Evolutionary conservation across 129 eudicot genomes (phyloP).

Genomic region (Centaurea solstitialis): DNA sequence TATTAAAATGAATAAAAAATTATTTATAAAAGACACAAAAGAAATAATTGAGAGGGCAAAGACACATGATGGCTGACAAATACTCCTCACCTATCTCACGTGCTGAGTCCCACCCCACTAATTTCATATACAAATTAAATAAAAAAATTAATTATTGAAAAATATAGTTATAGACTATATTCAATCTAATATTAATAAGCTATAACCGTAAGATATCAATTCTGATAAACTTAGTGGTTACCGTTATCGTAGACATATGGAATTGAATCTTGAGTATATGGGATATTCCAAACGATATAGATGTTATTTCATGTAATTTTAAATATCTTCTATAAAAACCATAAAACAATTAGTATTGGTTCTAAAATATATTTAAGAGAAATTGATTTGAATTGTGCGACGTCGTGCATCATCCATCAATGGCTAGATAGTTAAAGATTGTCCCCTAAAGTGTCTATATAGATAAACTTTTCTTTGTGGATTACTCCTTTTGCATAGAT

Average conservation of each 20-base stretch:
- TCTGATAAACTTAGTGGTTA: no score
- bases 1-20: background rate
- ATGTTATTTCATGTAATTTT: background rate
- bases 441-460: background rate
- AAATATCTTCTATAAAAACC: no score
- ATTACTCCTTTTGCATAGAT: no score
- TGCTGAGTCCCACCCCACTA: constrained; percentile 68
- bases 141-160: no score
- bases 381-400: background rate
- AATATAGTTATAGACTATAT: no score
- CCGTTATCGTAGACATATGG: no score
- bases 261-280: no score
- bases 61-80: constrained; percentile 84
- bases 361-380: no score
- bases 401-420: background rate
- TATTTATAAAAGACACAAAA: background rate
- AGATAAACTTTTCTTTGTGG: no score
- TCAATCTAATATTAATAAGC: no score
- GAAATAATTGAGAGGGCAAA: constrained; percentile 25
- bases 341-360: background rate
- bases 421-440: background rate
- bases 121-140: background rate
- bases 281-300: no score
- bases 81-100: constrained; percentile 65
- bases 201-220: no score